These are phyloP conservation scores for Straminergon stramineum DNA, from an alignment of 225 moss, liverwort and hornwort species.

Conservation along the genomic window DNA sequence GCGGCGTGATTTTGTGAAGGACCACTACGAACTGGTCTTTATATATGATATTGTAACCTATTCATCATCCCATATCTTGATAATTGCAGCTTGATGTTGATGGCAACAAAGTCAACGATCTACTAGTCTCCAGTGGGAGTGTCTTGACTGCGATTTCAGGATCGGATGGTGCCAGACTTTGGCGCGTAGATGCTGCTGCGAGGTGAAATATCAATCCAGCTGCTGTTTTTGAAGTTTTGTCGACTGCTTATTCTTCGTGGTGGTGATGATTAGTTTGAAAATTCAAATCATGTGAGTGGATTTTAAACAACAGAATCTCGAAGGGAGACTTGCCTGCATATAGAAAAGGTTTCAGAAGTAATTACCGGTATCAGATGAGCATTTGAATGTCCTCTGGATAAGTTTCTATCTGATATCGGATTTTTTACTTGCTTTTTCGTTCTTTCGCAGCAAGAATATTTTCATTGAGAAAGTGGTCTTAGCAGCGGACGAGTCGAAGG, in stretches of 20 bases:
- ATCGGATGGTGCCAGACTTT: constrained; percentile 58
- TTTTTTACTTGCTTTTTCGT: background rate
- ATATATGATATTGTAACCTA: background rate
- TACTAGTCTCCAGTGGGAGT: constrained; percentile 68
- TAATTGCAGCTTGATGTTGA: constrained; percentile 68
- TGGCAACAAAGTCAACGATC: constrained; percentile 60
- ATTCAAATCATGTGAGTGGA: background rate
- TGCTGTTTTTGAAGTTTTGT: background rate
- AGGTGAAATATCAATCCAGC: constrained; percentile 26
- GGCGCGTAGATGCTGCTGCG: constrained; percentile 55
- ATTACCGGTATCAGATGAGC: background rate
- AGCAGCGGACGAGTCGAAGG: constrained; percentile 40
- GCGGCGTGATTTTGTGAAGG: background rate
- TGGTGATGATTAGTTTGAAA: background rate
- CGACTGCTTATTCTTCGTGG: background rate
- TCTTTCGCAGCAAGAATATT: constrained; percentile 38
- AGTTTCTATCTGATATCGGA: background rate
- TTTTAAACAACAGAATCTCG: background rate
- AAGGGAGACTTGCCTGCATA: background rate
- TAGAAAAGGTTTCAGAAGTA: background rate
- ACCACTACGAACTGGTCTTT: background rate
- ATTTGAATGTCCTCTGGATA: background rate
- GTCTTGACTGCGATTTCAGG: constrained; percentile 72
- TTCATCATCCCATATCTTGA: background rate
- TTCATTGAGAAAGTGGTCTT: constrained; percentile 39